Evolutionary conservation across 2,329 filamentous ascomycete genomes (phyloP), one percentile per base, ranked within the genome.

Genomic region (Arthrinium phaeospermum): DNA sequence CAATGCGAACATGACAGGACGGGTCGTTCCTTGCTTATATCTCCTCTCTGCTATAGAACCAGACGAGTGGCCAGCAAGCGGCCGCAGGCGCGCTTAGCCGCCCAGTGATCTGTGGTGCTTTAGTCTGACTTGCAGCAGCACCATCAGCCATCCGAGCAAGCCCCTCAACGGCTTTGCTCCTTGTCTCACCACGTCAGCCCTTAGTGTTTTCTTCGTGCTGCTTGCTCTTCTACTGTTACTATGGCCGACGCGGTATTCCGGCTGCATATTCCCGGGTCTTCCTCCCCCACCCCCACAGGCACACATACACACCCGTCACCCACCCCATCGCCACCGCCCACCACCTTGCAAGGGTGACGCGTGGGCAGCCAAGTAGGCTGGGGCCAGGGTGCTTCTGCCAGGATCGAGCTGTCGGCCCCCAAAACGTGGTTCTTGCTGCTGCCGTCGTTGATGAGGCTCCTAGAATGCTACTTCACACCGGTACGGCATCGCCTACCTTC

Each of bases 381-480:
- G 57, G 19, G 41, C 6, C 14, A n/a, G 41, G 14, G 4, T n/a
- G 3, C 22, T 5, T 14, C 12, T 1, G n/a, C 16, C 30, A 8
- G 34, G 8, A 22, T 3, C 57, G n/a, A 41, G 30, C 30, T 19
- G 16, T 22, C 3, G 57, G 57, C 57, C 57, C 57, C 57, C 57
- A 64, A 22, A 64, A 64, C 57, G 57, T 64, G 30, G 57, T 41
- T n/a, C 22, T 37, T 41, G 6, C 37, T 41, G 37, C 53, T 41
- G 22, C 34, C 57, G 19, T 61, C 53, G 34, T 10, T n/a, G 12
- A 64, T 64, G 57, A 64, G 57, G 57, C 57, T 64, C 57, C 53
- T 61, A 16, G 53, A 10, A 64, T 64, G 12, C 8, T 22, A 24
- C 22, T 49, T 49, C 4, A n/a, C 4, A n/a, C 34, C 34, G 10